A percentile compares a stretch with the other conserved stretches of the same genome.
Evolutionary conservation across 2,329 filamentous ascomycete species (phyloP).

Genomic region (Byssothecium circinans): DNA sequence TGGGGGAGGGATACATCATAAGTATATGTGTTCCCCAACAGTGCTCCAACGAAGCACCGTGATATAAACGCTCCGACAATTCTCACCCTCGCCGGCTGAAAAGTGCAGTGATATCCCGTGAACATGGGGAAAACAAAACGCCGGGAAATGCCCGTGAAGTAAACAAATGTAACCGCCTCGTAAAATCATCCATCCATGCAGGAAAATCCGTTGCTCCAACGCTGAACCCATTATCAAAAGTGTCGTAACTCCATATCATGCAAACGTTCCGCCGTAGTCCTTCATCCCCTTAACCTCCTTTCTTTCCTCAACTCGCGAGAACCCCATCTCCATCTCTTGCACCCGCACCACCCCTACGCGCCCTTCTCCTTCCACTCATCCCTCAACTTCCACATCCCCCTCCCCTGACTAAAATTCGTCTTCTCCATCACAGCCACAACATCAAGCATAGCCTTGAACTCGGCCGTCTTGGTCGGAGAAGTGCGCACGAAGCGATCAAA

Average conservation of each 20-base stretch:
- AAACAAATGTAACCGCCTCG: too few species aligned
- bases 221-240: too few species aligned
- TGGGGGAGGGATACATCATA: too few species aligned
- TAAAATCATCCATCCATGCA: too few species aligned
- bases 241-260: too few species aligned
- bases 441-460: conserved; percentile 81
- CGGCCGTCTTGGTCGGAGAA: conserved; percentile 63
- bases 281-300: too few species aligned
- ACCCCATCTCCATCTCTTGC: neutral
- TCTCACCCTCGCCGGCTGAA: neutral
- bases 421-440: conserved; percentile 72
- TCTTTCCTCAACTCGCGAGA: neutral
- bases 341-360: neutral
- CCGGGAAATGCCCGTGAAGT: too few species aligned
- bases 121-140: too few species aligned
- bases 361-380: conserved; percentile 49
- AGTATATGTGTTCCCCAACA: too few species aligned
- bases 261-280: too few species aligned
- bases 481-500: conserved; percentile 80
- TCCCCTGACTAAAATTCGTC: conserved; percentile 50
- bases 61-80: conserved; percentile 1
- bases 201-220: too few species aligned
- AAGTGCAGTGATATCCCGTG: conserved; percentile 6
- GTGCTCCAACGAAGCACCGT: conserved; percentile 2
- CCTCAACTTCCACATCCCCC: conserved; percentile 61